Conservation (phyloP, 306 rosid species). For the Leucaena leucocephala region DNA sequence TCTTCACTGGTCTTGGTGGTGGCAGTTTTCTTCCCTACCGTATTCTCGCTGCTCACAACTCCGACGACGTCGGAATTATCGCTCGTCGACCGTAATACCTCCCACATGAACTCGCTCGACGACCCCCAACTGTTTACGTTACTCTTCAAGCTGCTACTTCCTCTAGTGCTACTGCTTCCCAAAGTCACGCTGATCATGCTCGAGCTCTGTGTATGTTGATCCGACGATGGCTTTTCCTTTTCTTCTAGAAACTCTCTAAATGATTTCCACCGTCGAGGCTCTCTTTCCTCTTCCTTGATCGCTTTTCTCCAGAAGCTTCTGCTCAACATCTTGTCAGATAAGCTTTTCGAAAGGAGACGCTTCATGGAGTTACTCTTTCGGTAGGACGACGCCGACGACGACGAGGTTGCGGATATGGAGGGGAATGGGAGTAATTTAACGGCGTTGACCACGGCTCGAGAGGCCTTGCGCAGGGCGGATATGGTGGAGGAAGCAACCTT, state of each 20-base stretch:
- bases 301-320: slow-evolving; percentile 55
- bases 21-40: not conserved
- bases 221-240: slow-evolving; percentile 30
- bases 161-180: slow-evolving; percentile 1
- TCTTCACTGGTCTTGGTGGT: slow-evolving; percentile 31
- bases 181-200: slow-evolving; percentile 1
- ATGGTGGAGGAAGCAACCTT: slow-evolving; percentile 37
- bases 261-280: slow-evolving; percentile 41
- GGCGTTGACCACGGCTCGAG: slow-evolving; percentile 56
- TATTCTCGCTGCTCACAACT: not conserved
- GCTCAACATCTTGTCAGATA: slow-evolving; percentile 58
- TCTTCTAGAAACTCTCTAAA: slow-evolving; percentile 41
- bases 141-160: not conserved
- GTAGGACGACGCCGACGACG: not conserved
- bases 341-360: slow-evolving; percentile 46
- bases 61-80: slow-evolving; percentile 38
- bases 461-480: slow-evolving; percentile 61
- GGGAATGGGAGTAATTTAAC: slow-evolving; percentile 52
- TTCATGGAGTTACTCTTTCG: slow-evolving; percentile 22
- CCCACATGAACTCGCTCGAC: slow-evolving; percentile 59
- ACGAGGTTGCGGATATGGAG: slow-evolving; percentile 1
- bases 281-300: not conserved
- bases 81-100: slow-evolving; percentile 30
- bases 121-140: slow-evolving; percentile 61
- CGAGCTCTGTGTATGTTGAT: slow-evolving; percentile 30